These are phyloP conservation scores for Samsoniella hepiali DNA, from an alignment of 2,329 filamentous ascomycete species.

Conservation along the genomic window DNA sequence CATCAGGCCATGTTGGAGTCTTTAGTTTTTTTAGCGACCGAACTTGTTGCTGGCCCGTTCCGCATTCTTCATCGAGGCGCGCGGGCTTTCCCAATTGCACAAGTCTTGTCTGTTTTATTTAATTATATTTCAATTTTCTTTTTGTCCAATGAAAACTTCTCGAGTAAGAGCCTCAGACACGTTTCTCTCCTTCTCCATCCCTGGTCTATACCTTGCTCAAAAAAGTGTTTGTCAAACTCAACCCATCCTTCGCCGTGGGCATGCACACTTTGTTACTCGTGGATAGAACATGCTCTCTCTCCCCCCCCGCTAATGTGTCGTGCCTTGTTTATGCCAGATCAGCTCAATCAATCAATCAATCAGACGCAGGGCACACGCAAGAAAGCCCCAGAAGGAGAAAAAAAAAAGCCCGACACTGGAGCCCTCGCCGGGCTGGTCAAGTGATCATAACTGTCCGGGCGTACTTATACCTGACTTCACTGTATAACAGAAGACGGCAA, in stretches of 20 bases:
- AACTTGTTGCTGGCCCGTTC: slow-evolving; percentile 1
- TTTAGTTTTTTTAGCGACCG: neutral
- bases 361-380: neutral
- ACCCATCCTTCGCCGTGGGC: neutral
- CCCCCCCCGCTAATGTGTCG: neutral
- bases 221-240: neutral
- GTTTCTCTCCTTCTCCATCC: neutral
- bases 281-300: neutral
- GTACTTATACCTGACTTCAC: neutral
- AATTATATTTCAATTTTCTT: too few species aligned
- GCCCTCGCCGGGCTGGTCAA: neutral
- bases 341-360: slow-evolving; percentile 9
- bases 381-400: neutral
- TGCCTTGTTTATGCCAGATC: slow-evolving; percentile 7
- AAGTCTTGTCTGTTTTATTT: neutral
- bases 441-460: neutral
- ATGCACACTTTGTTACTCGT: neutral
- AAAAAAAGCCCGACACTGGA: neutral
- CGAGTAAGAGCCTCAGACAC: neutral
- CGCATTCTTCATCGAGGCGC: slow-evolving; percentile 12
- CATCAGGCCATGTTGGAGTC: slow-evolving; percentile 1
- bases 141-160: neutral
- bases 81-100: neutral
- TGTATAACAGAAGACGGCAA: neutral
- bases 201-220: neutral